Evolutionary conservation across 495 filamentous ascomycete species (phyloP), one percentile per base, ranked within the genome.

Genomic region (Neurospora tetrasperma): DNA sequence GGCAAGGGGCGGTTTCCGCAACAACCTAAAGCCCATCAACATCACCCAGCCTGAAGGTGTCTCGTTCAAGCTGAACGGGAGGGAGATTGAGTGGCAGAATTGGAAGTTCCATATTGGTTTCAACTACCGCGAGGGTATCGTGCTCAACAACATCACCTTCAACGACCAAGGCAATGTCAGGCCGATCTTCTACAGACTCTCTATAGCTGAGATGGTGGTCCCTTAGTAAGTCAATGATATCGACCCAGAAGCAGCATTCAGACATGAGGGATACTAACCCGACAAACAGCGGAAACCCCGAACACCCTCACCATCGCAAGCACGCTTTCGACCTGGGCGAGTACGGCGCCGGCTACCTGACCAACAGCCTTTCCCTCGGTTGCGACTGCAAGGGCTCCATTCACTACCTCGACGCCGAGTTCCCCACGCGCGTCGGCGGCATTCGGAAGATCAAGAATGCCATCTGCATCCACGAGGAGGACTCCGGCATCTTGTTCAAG

Each of bases 391-490:
- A 97, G 82, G 95, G 95, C 9, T 89, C 90, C 2, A 97, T 98
- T 79, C 93, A 97, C 82, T 97, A 97, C 80, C 88, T 97, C 78
- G 85, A 87, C 77, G 94, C 93, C 1, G 87, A 90, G 35, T 96
- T 97, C 78, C 90, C 93, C 72, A 97, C 94, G 74, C 84, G 88
- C n/a, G 88, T 91, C 11, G 95, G 95, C 42, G 88, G 87, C 7
- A 84, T 90, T 42, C 89, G 88, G 41, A 92, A 90, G 42, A 94
- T 98, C 82, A 94, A 96, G 84, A 97, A 98, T 77, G 95, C 94
- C 59, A 94, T 98, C 79, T 98, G 95, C 80, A 94, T 97, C 73
- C 95, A 98, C 84, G 95, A 98, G 82, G 94, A 98, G 83, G 95
- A 98, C 77, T 87, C 88, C 5, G 95, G 95, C 7, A 96, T 98